These are phyloP conservation scores for Clavispora phyllophila DNA, from an alignment of 805 yeast genomes.

Conservation along the genomic window DNA sequence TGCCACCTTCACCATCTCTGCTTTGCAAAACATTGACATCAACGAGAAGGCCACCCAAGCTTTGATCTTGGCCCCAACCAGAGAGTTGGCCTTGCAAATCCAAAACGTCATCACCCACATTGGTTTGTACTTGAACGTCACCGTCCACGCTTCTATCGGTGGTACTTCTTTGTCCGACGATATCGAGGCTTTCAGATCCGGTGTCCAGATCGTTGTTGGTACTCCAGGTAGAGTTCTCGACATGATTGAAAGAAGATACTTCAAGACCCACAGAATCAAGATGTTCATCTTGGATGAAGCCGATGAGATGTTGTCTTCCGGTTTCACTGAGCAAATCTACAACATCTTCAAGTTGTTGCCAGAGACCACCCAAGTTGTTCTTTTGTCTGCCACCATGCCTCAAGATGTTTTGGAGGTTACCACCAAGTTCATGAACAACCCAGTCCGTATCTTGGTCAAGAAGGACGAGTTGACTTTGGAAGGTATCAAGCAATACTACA, in stretches of 20 bases:
- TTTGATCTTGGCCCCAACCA: constrained; percentile 91
- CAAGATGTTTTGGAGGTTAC: constrained; percentile 89
- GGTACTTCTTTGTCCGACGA: constrained; percentile 91
- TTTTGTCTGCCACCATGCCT: constrained; percentile 92
- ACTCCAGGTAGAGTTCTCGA: constrained; percentile 98
- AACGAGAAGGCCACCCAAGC: constrained; percentile 79
- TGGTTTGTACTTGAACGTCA: constrained; percentile 85
- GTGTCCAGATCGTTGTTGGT: constrained; percentile 93
- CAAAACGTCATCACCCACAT: constrained; percentile 87
- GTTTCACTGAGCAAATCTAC: constrained; percentile 94
- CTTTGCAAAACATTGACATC: constrained; percentile 71
- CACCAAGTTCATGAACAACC: constrained; percentile 89
- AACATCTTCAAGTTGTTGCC: constrained; percentile 89
- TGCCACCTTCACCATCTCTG: constrained; percentile 78
- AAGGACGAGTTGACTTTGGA: constrained; percentile 93
- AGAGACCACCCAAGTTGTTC: constrained; percentile 85
- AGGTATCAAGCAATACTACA: constrained; percentile 89
- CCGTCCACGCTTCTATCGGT: constrained; percentile 96
- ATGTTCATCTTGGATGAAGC: constrained; percentile 98
- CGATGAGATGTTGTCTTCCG: constrained; percentile 90
- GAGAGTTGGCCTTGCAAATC: constrained; percentile 95
- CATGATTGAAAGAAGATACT: constrained; percentile 86
- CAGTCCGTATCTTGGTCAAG: constrained; percentile 89
- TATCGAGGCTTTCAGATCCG: constrained; percentile 73
- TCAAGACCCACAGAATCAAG: constrained; percentile 78